Percentiles rank a stretch among this genome's conserved stretches.
Conservation (phyloP, 352 stramenopile genomes). For the Pythium phragmitis region DNA sequence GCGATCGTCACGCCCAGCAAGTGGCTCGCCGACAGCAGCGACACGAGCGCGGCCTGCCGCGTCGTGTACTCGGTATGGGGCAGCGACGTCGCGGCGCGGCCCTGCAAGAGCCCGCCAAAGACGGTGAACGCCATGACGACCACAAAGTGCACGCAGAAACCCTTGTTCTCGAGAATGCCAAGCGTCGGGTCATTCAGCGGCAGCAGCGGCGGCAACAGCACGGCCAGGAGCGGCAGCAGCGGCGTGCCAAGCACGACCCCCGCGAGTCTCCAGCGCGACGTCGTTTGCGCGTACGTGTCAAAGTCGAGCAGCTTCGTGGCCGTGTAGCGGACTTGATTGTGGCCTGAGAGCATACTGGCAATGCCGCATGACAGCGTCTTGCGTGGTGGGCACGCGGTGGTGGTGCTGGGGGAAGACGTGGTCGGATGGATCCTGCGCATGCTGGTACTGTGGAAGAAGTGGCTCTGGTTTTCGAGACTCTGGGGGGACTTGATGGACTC, state of each 20-base stretch:
- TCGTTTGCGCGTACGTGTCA: neutral
- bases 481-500: no score
- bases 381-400: no score
- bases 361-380: no score
- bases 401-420: no score
- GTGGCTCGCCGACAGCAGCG: neutral
- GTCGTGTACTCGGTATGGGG: slow-evolving; percentile 5
- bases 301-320: slow-evolving; percentile 6
- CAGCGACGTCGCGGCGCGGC: neutral
- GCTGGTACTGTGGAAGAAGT: no score
- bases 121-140: slow-evolving; percentile 7
- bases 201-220: slow-evolving; percentile 1
- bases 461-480: no score
- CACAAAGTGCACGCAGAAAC: slow-evolving; percentile 8
- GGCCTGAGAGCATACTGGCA: no score
- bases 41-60: neutral
- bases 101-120: neutral
- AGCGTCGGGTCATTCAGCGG: slow-evolving; percentile 12
- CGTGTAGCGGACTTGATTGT: slow-evolving; percentile 1
- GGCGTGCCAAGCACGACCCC: neutral
- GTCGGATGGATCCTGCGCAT: no score
- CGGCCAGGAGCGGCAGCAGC: neutral
- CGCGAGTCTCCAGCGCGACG: neutral
- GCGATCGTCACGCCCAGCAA: neutral
- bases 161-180: slow-evolving; percentile 1